These are phyloP conservation scores for Clathrus columnatus DNA, from an alignment of 768 basidiomycete genomes.

Conservation along the genomic window DNA sequence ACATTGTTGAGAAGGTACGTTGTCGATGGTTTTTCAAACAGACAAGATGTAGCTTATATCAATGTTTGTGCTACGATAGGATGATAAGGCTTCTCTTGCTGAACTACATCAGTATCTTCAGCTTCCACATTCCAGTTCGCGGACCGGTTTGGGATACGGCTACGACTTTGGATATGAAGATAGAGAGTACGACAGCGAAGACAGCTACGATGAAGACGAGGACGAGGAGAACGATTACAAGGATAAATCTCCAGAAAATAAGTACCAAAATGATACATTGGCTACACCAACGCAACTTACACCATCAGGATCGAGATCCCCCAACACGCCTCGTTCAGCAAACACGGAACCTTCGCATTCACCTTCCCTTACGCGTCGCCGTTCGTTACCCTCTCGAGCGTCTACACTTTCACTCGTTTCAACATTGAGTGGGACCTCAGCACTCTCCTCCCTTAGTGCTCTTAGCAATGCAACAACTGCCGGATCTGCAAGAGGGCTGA, in stretches of 20 bases:
- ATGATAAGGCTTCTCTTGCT: conserved; percentile 64
- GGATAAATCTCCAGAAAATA: not conserved
- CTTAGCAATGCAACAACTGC: not conserved
- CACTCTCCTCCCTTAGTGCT: not conserved
- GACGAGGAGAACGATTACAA: not conserved
- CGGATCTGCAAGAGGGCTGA: not conserved
- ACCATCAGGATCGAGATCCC: not conserved
- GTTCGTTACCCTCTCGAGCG: conserved; percentile 57
- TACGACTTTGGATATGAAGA: not conserved
- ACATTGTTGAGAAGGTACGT: conserved; percentile 72
- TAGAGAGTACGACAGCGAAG: not conserved
- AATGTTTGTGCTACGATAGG: conserved; percentile 36
- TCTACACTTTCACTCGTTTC: conserved; percentile 54
- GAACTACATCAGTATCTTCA: conserved; percentile 45
- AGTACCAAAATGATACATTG: not conserved
- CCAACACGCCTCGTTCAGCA: not conserved
- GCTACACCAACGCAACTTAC: not conserved
- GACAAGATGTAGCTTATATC: conserved; percentile 4
- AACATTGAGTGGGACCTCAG: conserved; percentile 28
- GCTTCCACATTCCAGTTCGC: not conserved
- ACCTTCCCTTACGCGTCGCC: conserved; percentile 55
- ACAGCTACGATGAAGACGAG: not conserved
- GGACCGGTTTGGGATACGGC: not conserved
- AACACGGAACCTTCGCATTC: conserved; percentile 17
- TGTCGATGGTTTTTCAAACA: not conserved